Evolutionary conservation across 805 yeast species (phyloP).

Genomic region (Metschnikowia hibisci): DNA sequence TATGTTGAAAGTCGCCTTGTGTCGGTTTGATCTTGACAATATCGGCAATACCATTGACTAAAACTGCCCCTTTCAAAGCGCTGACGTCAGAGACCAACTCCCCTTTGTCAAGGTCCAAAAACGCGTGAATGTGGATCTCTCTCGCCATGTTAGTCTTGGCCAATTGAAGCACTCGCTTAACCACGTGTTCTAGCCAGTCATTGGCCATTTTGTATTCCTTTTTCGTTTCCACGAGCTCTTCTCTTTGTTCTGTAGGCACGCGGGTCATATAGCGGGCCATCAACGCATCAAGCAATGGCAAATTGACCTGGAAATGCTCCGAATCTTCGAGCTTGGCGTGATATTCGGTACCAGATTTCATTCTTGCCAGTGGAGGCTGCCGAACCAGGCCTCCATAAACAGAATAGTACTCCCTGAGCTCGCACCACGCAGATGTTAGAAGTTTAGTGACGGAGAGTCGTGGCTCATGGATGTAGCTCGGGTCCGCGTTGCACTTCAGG

Average conservation of each 20-base stretch:
- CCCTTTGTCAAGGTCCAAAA: conserved; percentile 31
- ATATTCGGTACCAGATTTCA: conserved; percentile 42
- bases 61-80: conserved; percentile 25
- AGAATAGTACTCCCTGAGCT: conserved; percentile 51
- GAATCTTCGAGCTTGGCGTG: conserved; percentile 14
- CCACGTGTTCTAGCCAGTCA: conserved; percentile 41
- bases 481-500: conserved; percentile 11
- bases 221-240: conserved; percentile 13
- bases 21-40: conserved; percentile 7
- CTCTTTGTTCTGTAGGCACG: conserved; percentile 10
- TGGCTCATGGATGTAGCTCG: conserved; percentile 13
- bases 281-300: conserved; percentile 18
- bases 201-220: conserved; percentile 21
- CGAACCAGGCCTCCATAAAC: conserved; percentile 42
- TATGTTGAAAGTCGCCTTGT: neutral
- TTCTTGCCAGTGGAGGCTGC: conserved; percentile 25
- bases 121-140: conserved; percentile 57
- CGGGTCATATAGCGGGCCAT: conserved; percentile 10
- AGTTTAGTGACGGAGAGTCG: conserved; percentile 59
- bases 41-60: conserved; percentile 55
- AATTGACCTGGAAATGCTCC: conserved; percentile 48
- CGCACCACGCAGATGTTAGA: conserved; percentile 65
- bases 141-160: conserved; percentile 51
- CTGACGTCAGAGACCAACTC: conserved; percentile 11
- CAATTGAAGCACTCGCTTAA: conserved; percentile 37